Percentiles rank a stretch among this genome's conserved stretches.
Evolutionary conservation across 441 rosid genomes (phyloP).

Genomic region (Corymbia calophylla): DNA sequence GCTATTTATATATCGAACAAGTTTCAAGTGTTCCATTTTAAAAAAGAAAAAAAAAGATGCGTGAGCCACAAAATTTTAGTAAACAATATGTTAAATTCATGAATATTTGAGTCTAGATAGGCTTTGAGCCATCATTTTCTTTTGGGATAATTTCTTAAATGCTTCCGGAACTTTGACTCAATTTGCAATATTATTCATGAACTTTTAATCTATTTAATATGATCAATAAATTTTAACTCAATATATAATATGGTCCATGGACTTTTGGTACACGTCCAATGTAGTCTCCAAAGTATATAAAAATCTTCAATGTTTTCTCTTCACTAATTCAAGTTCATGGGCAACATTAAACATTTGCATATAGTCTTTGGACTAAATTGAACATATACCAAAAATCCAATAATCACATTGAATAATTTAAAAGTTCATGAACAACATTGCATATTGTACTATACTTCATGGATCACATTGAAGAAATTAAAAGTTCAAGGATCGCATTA

Average conservation of each 20-base stretch:
- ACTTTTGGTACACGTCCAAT: not conserved
- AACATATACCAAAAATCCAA: too few relatives aligned
- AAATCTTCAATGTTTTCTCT: not conserved
- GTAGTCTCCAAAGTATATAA: too few relatives aligned
- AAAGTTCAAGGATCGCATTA: rapidly evolving
- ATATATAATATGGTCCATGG: too few relatives aligned
- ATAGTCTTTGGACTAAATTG: rapidly evolving
- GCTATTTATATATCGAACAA: not conserved
- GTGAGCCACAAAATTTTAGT: not conserved
- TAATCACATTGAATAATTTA: too few relatives aligned
- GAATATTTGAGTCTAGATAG: not conserved
- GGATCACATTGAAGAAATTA: too few relatives aligned
- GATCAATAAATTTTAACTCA: too few relatives aligned
- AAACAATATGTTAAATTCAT: not conserved
- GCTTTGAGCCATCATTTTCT: not conserved
- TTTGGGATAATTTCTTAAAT: not conserved
- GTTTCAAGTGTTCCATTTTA: not conserved
- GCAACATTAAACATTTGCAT: too few relatives aligned
- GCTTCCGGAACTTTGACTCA: rapidly evolving
- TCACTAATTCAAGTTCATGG: not conserved
- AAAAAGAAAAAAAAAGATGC: not conserved
- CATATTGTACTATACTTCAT: rapidly evolving
- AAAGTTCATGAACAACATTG: rapidly evolving
- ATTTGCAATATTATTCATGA: too few relatives aligned
- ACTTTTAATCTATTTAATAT: too few relatives aligned